A percentile compares a stretch with the other conserved stretches of the same genome.
Evolutionary conservation across 768 basidiomycete genomes (phyloP).

Genomic region (Hericium coralloides): DNA sequence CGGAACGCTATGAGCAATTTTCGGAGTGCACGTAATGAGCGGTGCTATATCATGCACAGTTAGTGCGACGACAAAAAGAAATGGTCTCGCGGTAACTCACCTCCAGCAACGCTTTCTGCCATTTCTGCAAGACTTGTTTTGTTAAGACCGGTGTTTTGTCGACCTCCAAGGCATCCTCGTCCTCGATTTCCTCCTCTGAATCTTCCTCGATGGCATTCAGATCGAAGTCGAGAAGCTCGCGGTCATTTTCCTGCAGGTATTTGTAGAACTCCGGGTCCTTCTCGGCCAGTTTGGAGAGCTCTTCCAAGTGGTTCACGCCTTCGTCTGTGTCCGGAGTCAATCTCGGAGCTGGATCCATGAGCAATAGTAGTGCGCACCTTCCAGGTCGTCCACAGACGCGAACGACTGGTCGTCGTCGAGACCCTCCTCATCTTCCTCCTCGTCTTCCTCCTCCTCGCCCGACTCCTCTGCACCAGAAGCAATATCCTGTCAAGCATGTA

Average conservation of each 20-base stretch:
- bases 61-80: background rate
- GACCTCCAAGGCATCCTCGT: conserved; percentile 34
- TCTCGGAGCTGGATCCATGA: background rate
- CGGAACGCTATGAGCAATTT: conserved; percentile 87
- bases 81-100: conserved; percentile 29
- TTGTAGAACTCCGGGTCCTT: conserved; percentile 99
- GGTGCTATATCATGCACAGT: conserved; percentile 42
- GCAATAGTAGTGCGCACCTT: conserved; percentile 33
- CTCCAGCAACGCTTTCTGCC: conserved; percentile 88
- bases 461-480: conserved; percentile 30
- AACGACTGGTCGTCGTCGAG: conserved; percentile 57
- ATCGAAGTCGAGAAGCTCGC: conserved; percentile 79
- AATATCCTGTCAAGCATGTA: conserved; percentile 16
- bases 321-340: conserved; percentile 38
- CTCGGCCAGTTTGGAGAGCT: conserved; percentile 83
- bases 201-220: conserved; percentile 30
- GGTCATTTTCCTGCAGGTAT: conserved; percentile 93
- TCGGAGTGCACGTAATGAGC: conserved; percentile 74
- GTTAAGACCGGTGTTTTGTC: conserved; percentile 49
- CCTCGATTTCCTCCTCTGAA: conserved; percentile 36
- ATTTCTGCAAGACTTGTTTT: conserved; percentile 58
- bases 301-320: conserved; percentile 64
- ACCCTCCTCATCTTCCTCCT: conserved; percentile 27
- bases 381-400: conserved; percentile 71
- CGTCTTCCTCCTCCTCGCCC: conserved; percentile 28